These are phyloP conservation scores for Diaporthe amygdali DNA, from an alignment of 2,329 filamentous ascomycete species.

Conservation along the genomic window DNA sequence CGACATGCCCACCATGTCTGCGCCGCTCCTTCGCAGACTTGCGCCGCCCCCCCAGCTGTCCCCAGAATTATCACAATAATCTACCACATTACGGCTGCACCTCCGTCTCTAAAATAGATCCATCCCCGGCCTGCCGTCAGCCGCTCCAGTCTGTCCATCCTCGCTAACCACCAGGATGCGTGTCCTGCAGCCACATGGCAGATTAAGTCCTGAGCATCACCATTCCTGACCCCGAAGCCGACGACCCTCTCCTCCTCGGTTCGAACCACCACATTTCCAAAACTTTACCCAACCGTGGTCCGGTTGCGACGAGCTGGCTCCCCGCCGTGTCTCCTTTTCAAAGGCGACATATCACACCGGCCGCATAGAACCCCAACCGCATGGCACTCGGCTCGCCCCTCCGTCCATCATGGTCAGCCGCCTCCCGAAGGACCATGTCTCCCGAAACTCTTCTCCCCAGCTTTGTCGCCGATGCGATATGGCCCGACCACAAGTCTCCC, in stretches of 20 bases:
- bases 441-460: slow-evolving; percentile 37
- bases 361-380: not conserved
- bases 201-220: not conserved
- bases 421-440: slow-evolving; percentile 22
- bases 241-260: not conserved
- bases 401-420: slow-evolving; percentile 18
- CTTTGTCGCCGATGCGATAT: slow-evolving; percentile 38
- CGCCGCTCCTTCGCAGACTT: slow-evolving; percentile 7
- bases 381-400: not conserved
- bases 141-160: not conserved
- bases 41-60: not conserved
- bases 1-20: not conserved
- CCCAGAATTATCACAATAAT: not conserved
- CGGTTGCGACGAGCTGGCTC: not conserved
- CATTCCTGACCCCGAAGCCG: not conserved
- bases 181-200: slow-evolving; percentile 6
- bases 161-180: slow-evolving; percentile 10
- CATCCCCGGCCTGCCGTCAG: not conserved
- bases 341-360: not conserved
- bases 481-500: slow-evolving; percentile 35
- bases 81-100: slow-evolving; percentile 2
- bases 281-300: not conserved
- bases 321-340: not conserved
- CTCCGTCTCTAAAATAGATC: slow-evolving; percentile 13
- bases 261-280: not conserved